Percentiles rank a stretch among this genome's conserved stretches.
phyloP scores from a whole-genome alignment of 306 rosid genomes.

The Oemleria cerasiformis region DNA sequence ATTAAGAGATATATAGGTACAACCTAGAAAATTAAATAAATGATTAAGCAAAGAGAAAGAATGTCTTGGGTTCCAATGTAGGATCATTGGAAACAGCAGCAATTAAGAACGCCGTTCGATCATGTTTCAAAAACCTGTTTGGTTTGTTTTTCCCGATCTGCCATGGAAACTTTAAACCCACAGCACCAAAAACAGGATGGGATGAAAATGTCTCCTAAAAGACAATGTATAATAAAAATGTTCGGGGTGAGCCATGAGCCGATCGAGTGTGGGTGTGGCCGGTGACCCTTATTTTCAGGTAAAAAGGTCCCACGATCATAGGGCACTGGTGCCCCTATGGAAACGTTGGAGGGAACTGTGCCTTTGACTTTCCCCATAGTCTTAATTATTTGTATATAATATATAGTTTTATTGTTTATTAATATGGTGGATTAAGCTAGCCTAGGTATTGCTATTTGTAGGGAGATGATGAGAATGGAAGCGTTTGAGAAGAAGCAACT shows the following conservation, averaged over 20 bases:
- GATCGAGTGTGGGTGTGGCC: neutral
- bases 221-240: neutral
- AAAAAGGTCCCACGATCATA: slow-evolving; percentile 2
- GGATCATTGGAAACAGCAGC: neutral
- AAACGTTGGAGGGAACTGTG: slow-evolving; percentile 7
- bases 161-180: neutral
- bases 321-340: slow-evolving; percentile 13
- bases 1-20: too few species aligned
- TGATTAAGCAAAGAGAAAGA: too few species aligned
- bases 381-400: neutral
- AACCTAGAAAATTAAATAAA: too few species aligned
- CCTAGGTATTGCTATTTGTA: neutral
- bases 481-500: neutral
- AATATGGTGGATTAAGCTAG: neutral
- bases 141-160: neutral
- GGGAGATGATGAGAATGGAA: slow-evolving; percentile 1
- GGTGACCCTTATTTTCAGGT: slow-evolving; percentile 22
- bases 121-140: neutral
- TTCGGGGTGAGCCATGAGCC: neutral
- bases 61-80: neutral
- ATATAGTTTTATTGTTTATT: neutral
- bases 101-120: neutral
- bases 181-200: neutral
- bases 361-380: slow-evolving; percentile 11
- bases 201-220: neutral